Base-by-base conservation (phyloP, 2,329 filamentous ascomycete species). In the Neonectria faginata region DNA sequence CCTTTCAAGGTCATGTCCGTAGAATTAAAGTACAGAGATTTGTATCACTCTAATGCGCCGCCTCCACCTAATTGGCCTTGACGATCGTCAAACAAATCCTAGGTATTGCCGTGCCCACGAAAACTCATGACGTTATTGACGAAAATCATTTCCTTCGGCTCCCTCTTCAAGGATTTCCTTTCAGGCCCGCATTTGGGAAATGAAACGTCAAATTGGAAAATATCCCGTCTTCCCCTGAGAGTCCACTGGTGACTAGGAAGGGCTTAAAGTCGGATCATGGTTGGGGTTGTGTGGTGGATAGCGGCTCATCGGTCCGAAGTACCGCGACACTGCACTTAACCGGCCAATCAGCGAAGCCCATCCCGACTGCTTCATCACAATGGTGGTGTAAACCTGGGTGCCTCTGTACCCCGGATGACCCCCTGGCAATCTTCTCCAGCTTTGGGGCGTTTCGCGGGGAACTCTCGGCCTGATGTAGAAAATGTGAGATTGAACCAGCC, bases 251-350 rank as follows among this genome's bases (percentile, higher is more conserved):
- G 51, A 11, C 51, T 27, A 31, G 48, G 45, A 50, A 57, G 42
- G 41, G 31, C 44, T 57, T 55, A 52, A 60, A 51, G 31, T 53
- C 47, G 50, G 41, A 31, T 47, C 48, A 29, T 69, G 25, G 50
- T 63, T 31, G 58, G 29, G 51, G 56, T 33, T 20, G n/a, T 58
- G 60, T 63, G 65, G 62, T 54, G 27, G 44, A 31, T 9, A 44
- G 42, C 65, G 71, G 71, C 27, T 58, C 47, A 14, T 50, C 67
- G 71, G 71, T 48, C 71, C 71, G 69, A 57, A 65, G 41, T 60
- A 57, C 69, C 71, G 65, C 57, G 44, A 22, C 31, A 29, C 47
- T 52, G 62, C 36, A 66, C 57, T 55, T 60, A 53, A 16, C 45
- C 54, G 39, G 31, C 66, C 67, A 69, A 66, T 69, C 70, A 73